Percentiles rank a stretch among this genome's conserved stretches.
phyloP scores from a whole-genome alignment of 2,329 filamentous ascomycete genomes.

The Amauroascus verrucosus region DNA sequence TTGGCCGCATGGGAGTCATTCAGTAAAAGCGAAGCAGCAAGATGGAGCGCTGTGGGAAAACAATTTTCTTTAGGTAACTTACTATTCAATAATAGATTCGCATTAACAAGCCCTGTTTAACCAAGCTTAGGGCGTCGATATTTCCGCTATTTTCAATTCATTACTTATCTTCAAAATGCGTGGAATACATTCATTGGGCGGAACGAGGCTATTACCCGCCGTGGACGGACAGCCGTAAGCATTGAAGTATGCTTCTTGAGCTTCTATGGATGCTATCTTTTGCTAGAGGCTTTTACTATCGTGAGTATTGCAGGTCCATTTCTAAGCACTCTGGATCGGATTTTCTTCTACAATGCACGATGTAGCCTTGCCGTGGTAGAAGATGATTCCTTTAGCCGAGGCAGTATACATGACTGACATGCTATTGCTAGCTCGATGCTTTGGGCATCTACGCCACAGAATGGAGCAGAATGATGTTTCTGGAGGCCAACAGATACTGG shows the following conservation, averaged over 20 bases:
- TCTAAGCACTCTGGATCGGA: neutral
- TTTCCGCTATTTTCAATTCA: conserved; percentile 59
- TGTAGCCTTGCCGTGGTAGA: too few relatives aligned
- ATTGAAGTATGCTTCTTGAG: conserved; percentile 49
- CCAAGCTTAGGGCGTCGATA: conserved; percentile 44
- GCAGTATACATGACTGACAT: too few relatives aligned
- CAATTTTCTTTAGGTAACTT: conserved; percentile 39
- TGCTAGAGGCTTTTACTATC: conserved; percentile 56
- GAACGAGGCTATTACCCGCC: conserved; percentile 9
- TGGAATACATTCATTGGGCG: conserved; percentile 33
- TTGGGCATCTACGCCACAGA: conserved; percentile 41
- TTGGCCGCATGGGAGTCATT: neutral
- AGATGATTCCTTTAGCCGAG: too few relatives aligned
- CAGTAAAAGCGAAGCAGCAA: conserved; percentile 15
- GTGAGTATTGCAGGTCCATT: conserved; percentile 41
- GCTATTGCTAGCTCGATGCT: conserved; percentile 35
- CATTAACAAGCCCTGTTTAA: too few relatives aligned
- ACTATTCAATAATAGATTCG: too few relatives aligned
- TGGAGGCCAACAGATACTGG: conserved; percentile 61
- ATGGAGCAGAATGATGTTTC: conserved; percentile 40
- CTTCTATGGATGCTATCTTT: conserved; percentile 56
- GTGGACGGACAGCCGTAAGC: conserved; percentile 30
- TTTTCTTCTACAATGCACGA: neutral
- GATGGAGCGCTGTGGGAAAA: conserved; percentile 30
- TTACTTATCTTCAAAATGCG: conserved; percentile 49